phyloP scores from a whole-genome alignment of 2,329 filamentous ascomycete genomes.

The Sporothrix pallida region DNA sequence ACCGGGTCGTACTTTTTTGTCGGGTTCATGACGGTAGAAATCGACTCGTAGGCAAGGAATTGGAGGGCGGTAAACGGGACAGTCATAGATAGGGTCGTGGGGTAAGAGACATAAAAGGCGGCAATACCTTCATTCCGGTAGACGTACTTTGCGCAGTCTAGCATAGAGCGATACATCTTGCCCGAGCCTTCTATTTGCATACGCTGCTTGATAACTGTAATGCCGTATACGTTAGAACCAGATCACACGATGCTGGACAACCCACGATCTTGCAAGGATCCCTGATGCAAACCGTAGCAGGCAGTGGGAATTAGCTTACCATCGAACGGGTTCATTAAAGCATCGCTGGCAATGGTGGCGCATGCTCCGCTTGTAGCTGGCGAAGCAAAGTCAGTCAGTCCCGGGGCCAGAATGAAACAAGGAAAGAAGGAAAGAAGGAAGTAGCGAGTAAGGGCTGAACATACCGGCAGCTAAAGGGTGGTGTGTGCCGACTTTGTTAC shows the following conservation, averaged over 20 bases:
- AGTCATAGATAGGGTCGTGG: conserved; percentile 97
- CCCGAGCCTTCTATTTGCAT: conserved; percentile 98
- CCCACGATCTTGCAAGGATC: too few relatives aligned
- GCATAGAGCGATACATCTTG: conserved; percentile 80
- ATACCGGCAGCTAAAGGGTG: conserved; percentile 91
- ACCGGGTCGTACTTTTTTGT: conserved; percentile 84
- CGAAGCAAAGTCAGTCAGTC: conserved; percentile 18
- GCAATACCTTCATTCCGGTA: conserved; percentile 85
- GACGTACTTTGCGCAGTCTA: conserved; percentile 85
- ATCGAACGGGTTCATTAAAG: conserved; percentile 99
- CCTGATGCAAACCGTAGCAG: too few relatives aligned
- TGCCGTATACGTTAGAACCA: neutral
- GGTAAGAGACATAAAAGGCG: conserved; percentile 98
- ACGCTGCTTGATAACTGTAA: conserved; percentile 95
- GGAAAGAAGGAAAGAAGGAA: neutral
- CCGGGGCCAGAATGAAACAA: neutral
- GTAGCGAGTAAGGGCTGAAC: conserved; percentile 40
- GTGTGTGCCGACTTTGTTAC: conserved; percentile 84
- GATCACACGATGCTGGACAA: neutral
- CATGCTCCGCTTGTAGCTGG: conserved; percentile 89
- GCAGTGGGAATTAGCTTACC: conserved; percentile 60
- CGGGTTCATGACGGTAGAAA: conserved; percentile 93
- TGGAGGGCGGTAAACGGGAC: conserved; percentile 97
- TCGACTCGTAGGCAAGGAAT: conserved; percentile 96
- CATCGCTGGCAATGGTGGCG: conserved; percentile 95